phyloP scores from a whole-genome alignment of 257 asterid genomes.

The Orobanche coerulescens region DNA sequence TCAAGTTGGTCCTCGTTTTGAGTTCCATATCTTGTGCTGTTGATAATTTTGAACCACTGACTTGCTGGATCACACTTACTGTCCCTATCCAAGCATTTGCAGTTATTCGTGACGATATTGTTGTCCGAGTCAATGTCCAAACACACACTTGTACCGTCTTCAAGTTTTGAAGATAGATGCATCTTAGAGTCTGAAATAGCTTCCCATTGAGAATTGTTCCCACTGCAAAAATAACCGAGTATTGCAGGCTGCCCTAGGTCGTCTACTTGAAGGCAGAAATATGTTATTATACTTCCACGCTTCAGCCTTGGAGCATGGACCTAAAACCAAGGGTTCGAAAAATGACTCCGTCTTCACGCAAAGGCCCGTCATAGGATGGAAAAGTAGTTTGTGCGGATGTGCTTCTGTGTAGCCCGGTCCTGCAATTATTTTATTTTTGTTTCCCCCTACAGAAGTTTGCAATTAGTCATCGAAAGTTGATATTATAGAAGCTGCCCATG shows the following conservation, averaged over 20 bases:
- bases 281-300: conserved; percentile 61
- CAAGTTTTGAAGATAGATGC: conserved; percentile 72
- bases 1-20: conserved; percentile 15
- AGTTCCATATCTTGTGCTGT: conserved; percentile 55
- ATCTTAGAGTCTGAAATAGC: conserved; percentile 72
- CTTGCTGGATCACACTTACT: conserved; percentile 75
- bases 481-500: no score
- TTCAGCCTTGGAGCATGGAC: conserved; percentile 74
- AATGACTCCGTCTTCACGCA: conserved; percentile 48
- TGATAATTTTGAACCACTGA: conserved; percentile 92
- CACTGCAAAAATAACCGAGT: conserved; percentile 52
- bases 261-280: conserved; percentile 67
- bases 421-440: conserved; percentile 36
- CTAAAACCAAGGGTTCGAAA: conserved; percentile 49
- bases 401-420: conserved; percentile 59
- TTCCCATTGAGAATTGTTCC: conserved; percentile 58
- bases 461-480: not conserved
- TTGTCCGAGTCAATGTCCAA: conserved; percentile 62
- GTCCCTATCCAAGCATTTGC: conserved; percentile 63
- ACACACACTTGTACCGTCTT: conserved; percentile 55
- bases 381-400: conserved; percentile 49
- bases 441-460: not conserved
- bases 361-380: conserved; percentile 80
- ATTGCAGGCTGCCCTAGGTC: conserved; percentile 56
- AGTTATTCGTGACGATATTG: conserved; percentile 48